Percentiles rank a stretch among this genome's conserved stretches.
Evolutionary conservation across 2,329 filamentous ascomycete species (phyloP).

Genomic region (Cladosporium phlei): DNA sequence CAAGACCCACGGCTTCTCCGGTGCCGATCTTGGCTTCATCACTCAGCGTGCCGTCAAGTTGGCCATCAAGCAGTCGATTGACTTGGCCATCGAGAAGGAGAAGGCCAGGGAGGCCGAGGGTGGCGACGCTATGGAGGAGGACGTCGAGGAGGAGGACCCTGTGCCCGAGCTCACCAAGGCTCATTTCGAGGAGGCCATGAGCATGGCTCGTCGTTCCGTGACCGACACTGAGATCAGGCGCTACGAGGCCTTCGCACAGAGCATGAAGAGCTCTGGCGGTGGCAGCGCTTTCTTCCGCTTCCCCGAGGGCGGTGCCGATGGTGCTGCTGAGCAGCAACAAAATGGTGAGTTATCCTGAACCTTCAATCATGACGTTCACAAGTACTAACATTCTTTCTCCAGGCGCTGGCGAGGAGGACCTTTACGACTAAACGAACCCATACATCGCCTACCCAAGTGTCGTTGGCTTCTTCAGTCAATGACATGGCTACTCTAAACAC

Average conservation of each 20-base stretch:
- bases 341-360: slow-evolving; percentile 35
- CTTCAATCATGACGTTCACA: not conserved
- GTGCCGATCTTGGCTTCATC: slow-evolving; percentile 98
- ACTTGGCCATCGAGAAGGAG: slow-evolving; percentile 77
- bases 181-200: slow-evolving; percentile 99
- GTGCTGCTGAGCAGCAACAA: slow-evolving; percentile 30
- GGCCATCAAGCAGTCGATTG: slow-evolving; percentile 96
- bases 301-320: slow-evolving; percentile 56
- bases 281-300: slow-evolving; percentile 95
- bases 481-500: too few relatives aligned
- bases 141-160: slow-evolving; percentile 70
- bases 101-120: slow-evolving; percentile 81
- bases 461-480: too few relatives aligned
- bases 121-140: slow-evolving; percentile 75
- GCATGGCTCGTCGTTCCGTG: slow-evolving; percentile 86
- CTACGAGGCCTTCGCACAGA: slow-evolving; percentile 97
- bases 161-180: slow-evolving; percentile 93
- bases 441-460: too few relatives aligned
- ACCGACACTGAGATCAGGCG: slow-evolving; percentile 95
- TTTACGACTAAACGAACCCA: slow-evolving; percentile 93
- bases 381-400: slow-evolving; percentile 44
- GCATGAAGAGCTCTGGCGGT: slow-evolving; percentile 96
- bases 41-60: slow-evolving; percentile 98
- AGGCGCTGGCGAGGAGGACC: slow-evolving; percentile 91
- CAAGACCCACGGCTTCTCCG: slow-evolving; percentile 98